Conservation (phyloP, 2,329 filamentous ascomycete species). For the Epicoccum sorghinum region DNA sequence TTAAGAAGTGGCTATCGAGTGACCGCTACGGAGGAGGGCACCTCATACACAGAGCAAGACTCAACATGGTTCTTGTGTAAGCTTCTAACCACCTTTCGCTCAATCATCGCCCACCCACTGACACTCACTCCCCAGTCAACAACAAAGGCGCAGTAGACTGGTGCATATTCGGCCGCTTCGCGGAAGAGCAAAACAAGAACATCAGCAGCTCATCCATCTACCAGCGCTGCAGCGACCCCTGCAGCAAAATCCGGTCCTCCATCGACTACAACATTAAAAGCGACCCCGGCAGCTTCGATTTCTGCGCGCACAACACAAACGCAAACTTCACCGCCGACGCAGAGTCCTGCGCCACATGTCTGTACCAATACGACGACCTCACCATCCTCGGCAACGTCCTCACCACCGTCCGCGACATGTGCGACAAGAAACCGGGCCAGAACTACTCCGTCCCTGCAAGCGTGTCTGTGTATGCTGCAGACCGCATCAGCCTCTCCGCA, state of each 20-base stretch:
- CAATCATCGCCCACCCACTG: background rate
- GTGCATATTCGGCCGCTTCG: conserved; percentile 29
- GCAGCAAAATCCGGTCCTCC: conserved; percentile 21
- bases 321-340: conserved; percentile 26
- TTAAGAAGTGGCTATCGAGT: conserved; percentile 15
- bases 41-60: conserved; percentile 20
- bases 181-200: conserved; percentile 20
- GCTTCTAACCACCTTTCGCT: background rate
- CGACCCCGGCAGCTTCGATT: conserved; percentile 21
- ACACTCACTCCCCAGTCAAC: conserved; percentile 19
- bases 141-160: conserved; percentile 26
- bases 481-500: conserved; percentile 14
- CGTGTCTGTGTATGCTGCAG: conserved; percentile 23
- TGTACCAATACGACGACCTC: conserved; percentile 20
- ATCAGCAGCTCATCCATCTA: conserved; percentile 18
- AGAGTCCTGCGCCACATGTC: conserved; percentile 20
- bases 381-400: conserved; percentile 31
- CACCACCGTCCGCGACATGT: conserved; percentile 21
- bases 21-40: background rate
- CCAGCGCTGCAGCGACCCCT: conserved; percentile 23
- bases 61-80: conserved; percentile 28
- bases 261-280: conserved; percentile 24
- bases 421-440: conserved; percentile 25
- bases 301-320: conserved; percentile 20
- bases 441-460: conserved; percentile 16